A percentile compares a stretch with the other conserved stretches of the same genome.
Evolutionary conservation across 2,329 filamentous ascomycete genomes (phyloP).

Genomic region (Taxawa tesnikishii): DNA sequence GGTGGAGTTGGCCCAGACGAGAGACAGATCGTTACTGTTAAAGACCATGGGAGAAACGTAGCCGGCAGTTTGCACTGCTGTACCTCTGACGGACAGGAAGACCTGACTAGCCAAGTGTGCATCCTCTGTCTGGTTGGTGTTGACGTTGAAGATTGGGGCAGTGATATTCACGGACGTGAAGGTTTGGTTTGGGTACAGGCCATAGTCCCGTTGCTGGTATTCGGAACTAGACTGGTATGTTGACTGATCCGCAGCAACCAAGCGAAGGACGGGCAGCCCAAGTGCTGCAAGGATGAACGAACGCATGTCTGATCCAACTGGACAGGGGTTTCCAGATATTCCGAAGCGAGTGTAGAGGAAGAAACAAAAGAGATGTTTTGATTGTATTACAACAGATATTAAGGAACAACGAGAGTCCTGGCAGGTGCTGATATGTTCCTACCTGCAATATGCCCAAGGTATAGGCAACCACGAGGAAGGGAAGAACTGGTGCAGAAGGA

Average conservation of each 20-base stretch:
- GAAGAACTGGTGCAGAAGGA: too few relatives aligned
- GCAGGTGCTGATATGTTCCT: too few relatives aligned
- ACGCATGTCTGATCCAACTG: too few relatives aligned
- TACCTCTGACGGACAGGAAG: conserved; percentile 7
- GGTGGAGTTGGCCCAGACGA: conserved; percentile 18
- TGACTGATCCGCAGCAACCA: conserved; percentile 5
- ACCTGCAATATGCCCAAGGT: too few relatives aligned
- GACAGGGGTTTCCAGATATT: too few relatives aligned
- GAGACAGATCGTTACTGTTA: conserved; percentile 13
- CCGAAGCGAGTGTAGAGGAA: too few relatives aligned
- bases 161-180: conserved; percentile 21
- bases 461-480: too few relatives aligned
- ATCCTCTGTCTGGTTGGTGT: conserved; percentile 3
- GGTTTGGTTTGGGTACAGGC: conserved; percentile 21
- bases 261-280: conserved; percentile 1
- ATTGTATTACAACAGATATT: too few relatives aligned
- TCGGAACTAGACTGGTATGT: conserved; percentile 5
- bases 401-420: too few relatives aligned
- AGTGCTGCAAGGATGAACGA: background rate
- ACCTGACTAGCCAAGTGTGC: conserved; percentile 1
- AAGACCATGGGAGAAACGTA: conserved; percentile 17
- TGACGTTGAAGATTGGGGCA: conserved; percentile 16
- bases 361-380: too few relatives aligned
- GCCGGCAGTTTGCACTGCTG: conserved; percentile 5
- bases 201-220: conserved; percentile 23